Evolutionary conservation across 352 stramenopile genomes (phyloP).

Genomic region (Globisporangium solare): DNA sequence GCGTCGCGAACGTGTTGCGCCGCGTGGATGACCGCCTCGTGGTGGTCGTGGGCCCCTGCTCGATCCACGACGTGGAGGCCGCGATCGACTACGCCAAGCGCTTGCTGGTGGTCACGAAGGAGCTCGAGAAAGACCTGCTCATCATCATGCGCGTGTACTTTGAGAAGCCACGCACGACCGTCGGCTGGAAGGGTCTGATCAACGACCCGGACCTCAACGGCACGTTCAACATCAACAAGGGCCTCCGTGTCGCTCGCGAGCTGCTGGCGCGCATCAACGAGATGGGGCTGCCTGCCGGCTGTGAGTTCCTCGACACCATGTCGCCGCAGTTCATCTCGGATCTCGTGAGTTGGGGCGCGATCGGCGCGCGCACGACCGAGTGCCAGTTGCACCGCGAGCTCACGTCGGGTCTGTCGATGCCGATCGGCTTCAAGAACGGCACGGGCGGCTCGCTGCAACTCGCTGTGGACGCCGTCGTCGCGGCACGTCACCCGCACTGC

Average conservation of each 20-base stretch:
- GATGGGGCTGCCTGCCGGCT: constrained; percentile 75
- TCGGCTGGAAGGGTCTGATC: constrained; percentile 90
- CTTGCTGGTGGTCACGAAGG: constrained; percentile 61
- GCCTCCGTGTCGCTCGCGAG: constrained; percentile 74
- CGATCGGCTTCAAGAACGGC: constrained; percentile 91
- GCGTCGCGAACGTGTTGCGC: constrained; percentile 66
- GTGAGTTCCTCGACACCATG: constrained; percentile 90
- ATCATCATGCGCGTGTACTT: constrained; percentile 92
- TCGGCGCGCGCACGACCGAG: constrained; percentile 89
- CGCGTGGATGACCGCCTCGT: constrained; percentile 81
- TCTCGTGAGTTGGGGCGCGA: constrained; percentile 86
- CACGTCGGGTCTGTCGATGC: constrained; percentile 86
- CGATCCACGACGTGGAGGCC: constrained; percentile 85
- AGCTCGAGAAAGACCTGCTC: constrained; percentile 77
- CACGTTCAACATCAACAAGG: constrained; percentile 92
- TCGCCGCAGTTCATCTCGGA: constrained; percentile 89
- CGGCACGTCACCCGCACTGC: constrained; percentile 78
- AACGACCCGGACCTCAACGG: constrained; percentile 88
- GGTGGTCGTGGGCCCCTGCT: constrained; percentile 85
- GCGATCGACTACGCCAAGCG: constrained; percentile 81
- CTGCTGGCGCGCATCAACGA: constrained; percentile 85
- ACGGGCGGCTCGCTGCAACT: constrained; percentile 84
- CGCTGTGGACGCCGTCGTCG: constrained; percentile 81
- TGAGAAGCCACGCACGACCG: constrained; percentile 87
- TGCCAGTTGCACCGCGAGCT: constrained; percentile 88